A percentile compares a stretch with the other conserved stretches of the same genome.
Conservation (phyloP, 73 alveolate genomes). For the Tetrahymena malaccensis region DNA sequence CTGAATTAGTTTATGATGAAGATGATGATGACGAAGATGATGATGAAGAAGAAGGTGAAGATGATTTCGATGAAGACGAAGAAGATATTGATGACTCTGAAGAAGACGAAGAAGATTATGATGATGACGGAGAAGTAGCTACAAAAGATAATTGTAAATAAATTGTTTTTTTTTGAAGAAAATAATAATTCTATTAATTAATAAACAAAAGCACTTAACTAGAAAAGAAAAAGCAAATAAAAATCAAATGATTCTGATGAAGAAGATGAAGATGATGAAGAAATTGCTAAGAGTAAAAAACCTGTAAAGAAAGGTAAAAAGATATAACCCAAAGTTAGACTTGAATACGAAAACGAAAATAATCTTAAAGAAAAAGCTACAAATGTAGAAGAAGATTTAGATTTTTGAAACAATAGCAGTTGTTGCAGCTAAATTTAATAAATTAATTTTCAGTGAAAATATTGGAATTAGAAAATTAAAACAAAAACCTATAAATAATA, state of each 20-base stretch:
- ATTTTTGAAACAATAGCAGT: neutral
- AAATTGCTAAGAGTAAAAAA: neutral
- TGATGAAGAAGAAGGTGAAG: constrained; percentile 54
- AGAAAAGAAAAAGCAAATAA: neutral
- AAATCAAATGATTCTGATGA: neutral
- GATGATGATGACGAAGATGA: constrained; percentile 53
- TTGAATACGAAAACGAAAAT: neutral
- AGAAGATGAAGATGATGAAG: neutral
- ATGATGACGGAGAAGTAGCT: constrained; percentile 15
- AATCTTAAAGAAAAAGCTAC: neutral
- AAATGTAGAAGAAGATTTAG: neutral
- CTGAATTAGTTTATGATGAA: constrained; percentile 52
- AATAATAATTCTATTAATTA: neutral
- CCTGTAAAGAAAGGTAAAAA: neutral
- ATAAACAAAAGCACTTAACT: neutral
- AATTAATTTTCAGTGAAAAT: neutral
- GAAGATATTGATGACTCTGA: constrained; percentile 48
- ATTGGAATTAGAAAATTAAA: neutral
- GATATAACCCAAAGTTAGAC: neutral
- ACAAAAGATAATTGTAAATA: constrained; percentile 16
- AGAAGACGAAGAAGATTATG: constrained; percentile 37
- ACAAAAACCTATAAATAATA: neutral
- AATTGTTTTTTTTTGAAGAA: neutral
- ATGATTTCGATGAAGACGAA: constrained; percentile 18
- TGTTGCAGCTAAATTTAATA: neutral